Conservation (phyloP, 1,284 basidiomycete species). For the Trichosporon ovoides region DNA sequence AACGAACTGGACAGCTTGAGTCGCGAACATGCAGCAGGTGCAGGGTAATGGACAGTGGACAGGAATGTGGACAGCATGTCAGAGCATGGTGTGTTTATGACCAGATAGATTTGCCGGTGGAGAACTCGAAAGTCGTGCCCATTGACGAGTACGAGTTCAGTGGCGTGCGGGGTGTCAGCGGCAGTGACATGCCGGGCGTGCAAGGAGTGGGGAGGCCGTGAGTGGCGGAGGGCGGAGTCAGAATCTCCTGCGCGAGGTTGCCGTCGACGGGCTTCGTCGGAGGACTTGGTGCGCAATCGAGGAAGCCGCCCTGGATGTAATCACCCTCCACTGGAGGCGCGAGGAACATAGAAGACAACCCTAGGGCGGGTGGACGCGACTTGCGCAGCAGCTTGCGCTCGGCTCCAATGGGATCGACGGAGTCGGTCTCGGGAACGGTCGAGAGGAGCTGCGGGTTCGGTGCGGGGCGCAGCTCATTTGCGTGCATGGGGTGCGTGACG, state of each 20-base stretch:
- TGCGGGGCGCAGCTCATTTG: background rate
- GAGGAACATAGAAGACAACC: background rate
- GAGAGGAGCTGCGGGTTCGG: background rate
- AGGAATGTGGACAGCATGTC: background rate
- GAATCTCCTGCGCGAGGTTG: background rate
- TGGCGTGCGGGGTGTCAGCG: background rate
- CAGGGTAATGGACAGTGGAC: background rate
- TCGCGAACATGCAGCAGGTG: background rate
- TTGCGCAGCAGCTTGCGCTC: constrained; percentile 8
- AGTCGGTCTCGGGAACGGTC: background rate
- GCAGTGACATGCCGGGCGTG: background rate
- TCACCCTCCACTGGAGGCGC: background rate
- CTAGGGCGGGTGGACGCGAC: background rate
- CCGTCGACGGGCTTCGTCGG: background rate
- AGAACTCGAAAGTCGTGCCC: constrained; percentile 27
- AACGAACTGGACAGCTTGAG: too few species aligned
- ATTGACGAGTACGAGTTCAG: background rate
- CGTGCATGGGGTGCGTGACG: too few species aligned
- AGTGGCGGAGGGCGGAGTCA: background rate
- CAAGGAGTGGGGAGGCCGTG: background rate
- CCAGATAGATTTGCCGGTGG: constrained; percentile 36
- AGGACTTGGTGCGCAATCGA: background rate
- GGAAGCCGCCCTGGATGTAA: constrained; percentile 9
- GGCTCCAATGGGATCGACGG: constrained; percentile 13
- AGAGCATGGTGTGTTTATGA: constrained; percentile 7